Percentiles rank a stretch among this genome's conserved stretches.
These are phyloP conservation scores for Colletotrichum lupini DNA, from an alignment of 2,329 filamentous ascomycete species.

Conservation along the genomic window DNA sequence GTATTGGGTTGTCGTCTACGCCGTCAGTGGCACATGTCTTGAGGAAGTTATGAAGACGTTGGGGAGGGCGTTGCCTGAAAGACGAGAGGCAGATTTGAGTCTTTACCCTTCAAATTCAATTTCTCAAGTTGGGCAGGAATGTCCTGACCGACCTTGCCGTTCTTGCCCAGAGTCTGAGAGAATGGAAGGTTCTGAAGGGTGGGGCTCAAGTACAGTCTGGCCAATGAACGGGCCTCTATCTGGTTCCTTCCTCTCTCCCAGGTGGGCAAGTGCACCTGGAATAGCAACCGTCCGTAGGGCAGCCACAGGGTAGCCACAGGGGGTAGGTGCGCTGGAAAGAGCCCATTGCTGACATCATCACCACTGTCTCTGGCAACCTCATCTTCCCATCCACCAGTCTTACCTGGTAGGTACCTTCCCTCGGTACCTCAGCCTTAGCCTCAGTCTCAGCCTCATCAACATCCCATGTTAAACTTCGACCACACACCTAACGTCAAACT, in stretches of 20 bases:
- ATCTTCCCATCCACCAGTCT: no score
- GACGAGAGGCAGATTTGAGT: neutral
- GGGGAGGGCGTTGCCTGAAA: neutral
- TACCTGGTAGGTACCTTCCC: no score
- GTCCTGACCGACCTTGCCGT: neutral
- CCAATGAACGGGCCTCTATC: neutral
- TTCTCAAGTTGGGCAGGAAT: neutral
- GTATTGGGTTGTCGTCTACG: neutral
- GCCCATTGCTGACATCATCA: conserved; percentile 8
- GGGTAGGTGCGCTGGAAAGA: neutral
- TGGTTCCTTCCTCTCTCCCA: neutral
- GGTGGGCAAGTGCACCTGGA: neutral
- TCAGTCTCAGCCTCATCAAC: neutral
- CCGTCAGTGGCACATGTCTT: neutral
- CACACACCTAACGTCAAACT: neutral
- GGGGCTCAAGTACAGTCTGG: neutral
- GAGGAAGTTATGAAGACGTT: neutral
- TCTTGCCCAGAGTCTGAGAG: neutral
- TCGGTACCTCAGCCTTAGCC: no score
- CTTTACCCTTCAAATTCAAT: neutral
- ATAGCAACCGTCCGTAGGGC: neutral
- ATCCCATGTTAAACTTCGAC: neutral
- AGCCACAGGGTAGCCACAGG: neutral
- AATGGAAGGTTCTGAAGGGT: neutral
- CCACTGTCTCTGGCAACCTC: neutral